These are phyloP conservation scores for Tricholoma furcatifolium DNA, from an alignment of 768 basidiomycete species.

Conservation along the genomic window DNA sequence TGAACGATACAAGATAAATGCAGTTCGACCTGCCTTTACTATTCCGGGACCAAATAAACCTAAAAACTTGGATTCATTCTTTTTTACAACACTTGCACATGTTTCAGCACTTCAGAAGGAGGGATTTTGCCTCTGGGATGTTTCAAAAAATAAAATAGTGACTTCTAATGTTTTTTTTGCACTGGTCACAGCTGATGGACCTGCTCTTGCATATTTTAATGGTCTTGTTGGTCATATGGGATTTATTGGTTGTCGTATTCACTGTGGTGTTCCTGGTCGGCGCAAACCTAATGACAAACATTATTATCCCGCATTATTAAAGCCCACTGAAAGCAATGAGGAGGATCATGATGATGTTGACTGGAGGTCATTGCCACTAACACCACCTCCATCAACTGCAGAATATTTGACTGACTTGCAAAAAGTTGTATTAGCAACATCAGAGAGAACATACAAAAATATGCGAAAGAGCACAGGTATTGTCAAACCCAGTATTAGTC, in stretches of 20 bases:
- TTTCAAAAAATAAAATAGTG: constrained; percentile 4
- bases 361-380: no score
- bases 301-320: not conserved
- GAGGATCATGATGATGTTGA: no score
- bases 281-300: not conserved
- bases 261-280: constrained; percentile 18
- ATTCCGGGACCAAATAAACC: no score
- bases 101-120: constrained; percentile 16
- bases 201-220: constrained; percentile 23
- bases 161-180: constrained; percentile 15
- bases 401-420: no score
- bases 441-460: no score
- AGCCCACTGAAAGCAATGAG: no score
- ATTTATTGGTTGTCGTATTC: constrained; percentile 36
- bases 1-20: no score
- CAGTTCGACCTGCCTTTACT: no score
- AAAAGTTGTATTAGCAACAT: no score
- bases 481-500: constrained; percentile 29
- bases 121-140: constrained; percentile 22
- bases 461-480: constrained; percentile 37
- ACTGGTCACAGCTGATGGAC: constrained; percentile 21
- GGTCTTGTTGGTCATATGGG: constrained; percentile 29
- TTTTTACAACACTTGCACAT: no score
- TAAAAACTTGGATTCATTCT: no score
- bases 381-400: no score